Percentiles rank a stretch among this genome's conserved stretches.
Conservation (phyloP, 2,329 filamentous ascomycete species). For the Macrophomina tecta region DNA sequence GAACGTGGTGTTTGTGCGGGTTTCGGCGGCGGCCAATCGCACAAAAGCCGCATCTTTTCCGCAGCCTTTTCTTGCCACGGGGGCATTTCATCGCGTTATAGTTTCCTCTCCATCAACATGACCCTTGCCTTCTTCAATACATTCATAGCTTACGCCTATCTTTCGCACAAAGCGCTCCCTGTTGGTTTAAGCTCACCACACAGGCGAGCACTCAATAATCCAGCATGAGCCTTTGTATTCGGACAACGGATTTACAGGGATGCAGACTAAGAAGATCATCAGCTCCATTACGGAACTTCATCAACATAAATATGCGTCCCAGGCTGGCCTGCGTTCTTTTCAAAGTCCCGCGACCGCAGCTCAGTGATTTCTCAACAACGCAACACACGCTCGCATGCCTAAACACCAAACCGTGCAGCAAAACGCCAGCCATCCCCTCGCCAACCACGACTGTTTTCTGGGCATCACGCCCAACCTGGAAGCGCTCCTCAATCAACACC, state of each 20-base stretch:
- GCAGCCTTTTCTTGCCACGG: not conserved
- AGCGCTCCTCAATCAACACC: constrained; percentile 60
- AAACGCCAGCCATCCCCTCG: not conserved
- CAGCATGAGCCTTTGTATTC: too few relatives aligned
- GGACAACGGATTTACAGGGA: too few relatives aligned
- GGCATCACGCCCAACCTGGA: constrained; percentile 51
- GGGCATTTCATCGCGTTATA: not conserved
- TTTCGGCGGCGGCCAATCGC: not conserved
- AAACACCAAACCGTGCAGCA: not conserved
- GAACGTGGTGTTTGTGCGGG: not conserved
- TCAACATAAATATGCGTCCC: too few relatives aligned
- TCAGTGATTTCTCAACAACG: not conserved
- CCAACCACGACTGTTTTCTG: constrained; percentile 39
- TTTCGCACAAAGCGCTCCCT: too few relatives aligned
- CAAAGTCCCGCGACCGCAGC: not conserved
- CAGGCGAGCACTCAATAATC: too few relatives aligned
- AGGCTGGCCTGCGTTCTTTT: not conserved
- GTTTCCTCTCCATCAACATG: not conserved
- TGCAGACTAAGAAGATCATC: too few relatives aligned
- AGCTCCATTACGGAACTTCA: too few relatives aligned
- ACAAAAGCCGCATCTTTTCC: constrained; percentile 9
- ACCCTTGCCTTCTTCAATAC: not conserved
- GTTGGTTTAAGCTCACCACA: too few relatives aligned
- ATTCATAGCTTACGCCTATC: too few relatives aligned
- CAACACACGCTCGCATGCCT: not conserved